phyloP scores from a whole-genome alignment of 352 stramenopile genomes.

The Plasmopara muralis region DNA sequence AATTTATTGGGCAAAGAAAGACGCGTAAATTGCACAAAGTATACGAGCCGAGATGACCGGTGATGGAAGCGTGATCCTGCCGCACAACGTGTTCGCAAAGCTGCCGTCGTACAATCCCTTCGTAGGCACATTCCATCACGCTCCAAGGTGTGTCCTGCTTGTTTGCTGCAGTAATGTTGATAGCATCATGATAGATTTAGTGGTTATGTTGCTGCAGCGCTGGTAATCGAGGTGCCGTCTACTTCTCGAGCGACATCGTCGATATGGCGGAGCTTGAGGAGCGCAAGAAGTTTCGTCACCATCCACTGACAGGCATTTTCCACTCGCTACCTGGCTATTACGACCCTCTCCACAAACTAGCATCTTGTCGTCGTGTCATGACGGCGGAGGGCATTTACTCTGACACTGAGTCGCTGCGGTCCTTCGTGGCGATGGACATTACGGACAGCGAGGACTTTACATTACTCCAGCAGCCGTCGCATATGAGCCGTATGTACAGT shows the following conservation, averaged over 20 bases:
- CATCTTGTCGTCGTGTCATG: conserved; percentile 56
- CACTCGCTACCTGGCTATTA: conserved; percentile 84
- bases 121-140: conserved; percentile 86
- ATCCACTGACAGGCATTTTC: conserved; percentile 84
- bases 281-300: conserved; percentile 84
- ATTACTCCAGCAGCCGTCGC: conserved; percentile 44
- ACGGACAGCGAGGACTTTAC: conserved; percentile 53
- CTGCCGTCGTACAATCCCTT: conserved; percentile 86
- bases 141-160: conserved; percentile 52
- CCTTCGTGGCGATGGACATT: conserved; percentile 73
- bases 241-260: conserved; percentile 86
- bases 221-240: conserved; percentile 78
- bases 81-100: conserved; percentile 73
- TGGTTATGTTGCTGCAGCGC: conserved; percentile 32
- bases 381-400: conserved; percentile 52
- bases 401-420: conserved; percentile 69
- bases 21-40: conserved; percentile 3
- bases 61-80: conserved; percentile 38
- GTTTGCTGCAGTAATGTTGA: background rate
- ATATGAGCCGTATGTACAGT: conserved; percentile 69
- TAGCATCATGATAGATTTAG: conserved; percentile 4
- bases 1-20: conserved; percentile 8
- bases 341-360: conserved; percentile 74
- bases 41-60: conserved; percentile 21
- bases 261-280: conserved; percentile 85